Conservation (phyloP, 2,329 filamentous ascomycete species). For the Colletotrichum sp. region DNA sequence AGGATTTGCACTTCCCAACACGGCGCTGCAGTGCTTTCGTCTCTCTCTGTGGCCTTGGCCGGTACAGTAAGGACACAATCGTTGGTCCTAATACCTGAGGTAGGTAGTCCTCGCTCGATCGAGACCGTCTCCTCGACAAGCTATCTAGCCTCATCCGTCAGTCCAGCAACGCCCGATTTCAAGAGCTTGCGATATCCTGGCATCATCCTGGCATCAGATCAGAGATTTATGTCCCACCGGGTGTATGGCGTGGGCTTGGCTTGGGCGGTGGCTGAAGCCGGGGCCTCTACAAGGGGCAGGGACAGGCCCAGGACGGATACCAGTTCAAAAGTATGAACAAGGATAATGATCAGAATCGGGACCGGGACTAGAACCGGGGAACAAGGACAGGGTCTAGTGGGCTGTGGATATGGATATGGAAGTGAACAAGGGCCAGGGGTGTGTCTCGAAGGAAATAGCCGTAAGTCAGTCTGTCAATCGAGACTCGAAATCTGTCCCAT, state of each 20-base stretch:
- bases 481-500: constrained; percentile 1
- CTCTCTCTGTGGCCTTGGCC: neutral
- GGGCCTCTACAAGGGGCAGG: constrained; percentile 1
- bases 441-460: constrained; percentile 6
- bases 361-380: neutral
- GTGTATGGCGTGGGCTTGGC: constrained; percentile 15
- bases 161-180: constrained; percentile 14
- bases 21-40: neutral
- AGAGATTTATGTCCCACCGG: constrained; percentile 11
- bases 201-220: constrained; percentile 23
- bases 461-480: neutral
- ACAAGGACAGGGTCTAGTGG: neutral
- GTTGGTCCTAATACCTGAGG: neutral
- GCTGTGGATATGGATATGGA: neutral
- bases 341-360: neutral
- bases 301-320: neutral
- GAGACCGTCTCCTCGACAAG: neutral
- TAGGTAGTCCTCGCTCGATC: neutral
- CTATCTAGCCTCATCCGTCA: constrained; percentile 13
- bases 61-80: neutral
- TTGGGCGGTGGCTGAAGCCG: constrained; percentile 11
- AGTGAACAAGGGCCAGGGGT: neutral
- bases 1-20: neutral
- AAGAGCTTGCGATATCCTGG: constrained; percentile 8
- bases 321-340: neutral